Conservation (phyloP, 805 yeast genomes). For the Nematodospora valgi region DNA sequence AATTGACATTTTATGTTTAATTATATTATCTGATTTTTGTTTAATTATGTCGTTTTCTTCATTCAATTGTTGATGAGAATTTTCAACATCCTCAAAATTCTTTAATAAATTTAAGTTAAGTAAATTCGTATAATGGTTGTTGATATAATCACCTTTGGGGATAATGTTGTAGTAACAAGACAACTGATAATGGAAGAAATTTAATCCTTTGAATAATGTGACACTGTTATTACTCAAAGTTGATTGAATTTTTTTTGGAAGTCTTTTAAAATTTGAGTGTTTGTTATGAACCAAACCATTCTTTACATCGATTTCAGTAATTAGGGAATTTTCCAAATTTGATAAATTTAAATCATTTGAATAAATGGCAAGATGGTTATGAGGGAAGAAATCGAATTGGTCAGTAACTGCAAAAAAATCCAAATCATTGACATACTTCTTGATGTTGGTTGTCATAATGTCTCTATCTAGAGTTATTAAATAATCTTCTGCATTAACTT, state of each 20-base stretch:
- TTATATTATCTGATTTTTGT: constrained; percentile 20
- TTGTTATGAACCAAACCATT: constrained; percentile 17
- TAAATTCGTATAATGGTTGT: constrained; percentile 37
- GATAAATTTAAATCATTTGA: constrained; percentile 40
- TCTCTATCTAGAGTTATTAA: constrained; percentile 30
- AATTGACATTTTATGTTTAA: constrained; percentile 24
- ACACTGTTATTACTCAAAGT: constrained; percentile 28
- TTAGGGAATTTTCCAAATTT: constrained; percentile 27
- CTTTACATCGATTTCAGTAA: constrained; percentile 25
- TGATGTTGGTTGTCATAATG: constrained; percentile 28
- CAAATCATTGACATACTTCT: constrained; percentile 8
- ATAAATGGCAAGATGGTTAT: constrained; percentile 25
- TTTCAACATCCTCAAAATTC: constrained; percentile 32
- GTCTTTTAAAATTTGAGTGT: constrained; percentile 22
- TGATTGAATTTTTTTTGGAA: constrained; percentile 35
- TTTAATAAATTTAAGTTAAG: constrained; percentile 35
- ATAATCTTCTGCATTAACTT: constrained; percentile 15
- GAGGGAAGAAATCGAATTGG: constrained; percentile 27
- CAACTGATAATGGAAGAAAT: constrained; percentile 35
- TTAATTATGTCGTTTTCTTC: constrained; percentile 22
- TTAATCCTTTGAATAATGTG: constrained; percentile 30
- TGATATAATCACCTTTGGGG: constrained; percentile 23
- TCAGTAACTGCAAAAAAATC: constrained; percentile 8
- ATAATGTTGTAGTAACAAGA: constrained; percentile 37
- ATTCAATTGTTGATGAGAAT: constrained; percentile 24